A percentile compares a stretch with the other conserved stretches of the same genome.
Evolutionary conservation across 257 asterid species (phyloP).

Genomic region (Solanum infundibuliforme): DNA sequence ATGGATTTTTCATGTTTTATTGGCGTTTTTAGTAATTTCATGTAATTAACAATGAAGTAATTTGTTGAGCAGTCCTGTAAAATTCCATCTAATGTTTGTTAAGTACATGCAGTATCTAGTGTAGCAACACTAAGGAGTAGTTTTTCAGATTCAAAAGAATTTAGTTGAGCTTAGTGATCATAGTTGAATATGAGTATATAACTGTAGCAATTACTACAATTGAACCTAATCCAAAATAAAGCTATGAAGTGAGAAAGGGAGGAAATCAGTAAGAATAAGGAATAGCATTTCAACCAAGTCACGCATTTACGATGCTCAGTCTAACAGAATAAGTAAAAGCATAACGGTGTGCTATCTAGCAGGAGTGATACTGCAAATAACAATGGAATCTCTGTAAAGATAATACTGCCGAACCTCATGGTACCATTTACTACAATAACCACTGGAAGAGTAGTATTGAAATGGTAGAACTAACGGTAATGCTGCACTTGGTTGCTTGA

Average conservation of each 20-base stretch:
- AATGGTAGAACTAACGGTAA: neutral
- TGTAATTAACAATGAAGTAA: neutral
- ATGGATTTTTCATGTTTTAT: neutral
- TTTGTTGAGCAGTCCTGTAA: neutral
- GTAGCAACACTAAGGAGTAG: neutral
- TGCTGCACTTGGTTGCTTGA: neutral
- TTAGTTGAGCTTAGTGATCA: neutral
- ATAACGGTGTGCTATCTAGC: neutral
- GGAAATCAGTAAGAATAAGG: neutral
- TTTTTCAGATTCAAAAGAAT: neutral
- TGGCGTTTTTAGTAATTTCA: neutral
- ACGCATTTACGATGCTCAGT: neutral
- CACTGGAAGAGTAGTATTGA: neutral
- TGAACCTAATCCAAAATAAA: neutral
- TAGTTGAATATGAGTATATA: neutral
- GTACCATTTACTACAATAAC: neutral
- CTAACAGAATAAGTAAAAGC: neutral
- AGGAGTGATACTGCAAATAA: neutral
- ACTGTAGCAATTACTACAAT: neutral
- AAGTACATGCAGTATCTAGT: neutral
- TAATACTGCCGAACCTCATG: neutral
- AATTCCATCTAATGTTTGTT: neutral
- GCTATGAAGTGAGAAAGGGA: neutral
- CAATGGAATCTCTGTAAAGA: neutral
- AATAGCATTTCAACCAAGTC: neutral